phyloP scores from a whole-genome alignment of 257 asterid genomes.

The Primulina tabacum region DNA sequence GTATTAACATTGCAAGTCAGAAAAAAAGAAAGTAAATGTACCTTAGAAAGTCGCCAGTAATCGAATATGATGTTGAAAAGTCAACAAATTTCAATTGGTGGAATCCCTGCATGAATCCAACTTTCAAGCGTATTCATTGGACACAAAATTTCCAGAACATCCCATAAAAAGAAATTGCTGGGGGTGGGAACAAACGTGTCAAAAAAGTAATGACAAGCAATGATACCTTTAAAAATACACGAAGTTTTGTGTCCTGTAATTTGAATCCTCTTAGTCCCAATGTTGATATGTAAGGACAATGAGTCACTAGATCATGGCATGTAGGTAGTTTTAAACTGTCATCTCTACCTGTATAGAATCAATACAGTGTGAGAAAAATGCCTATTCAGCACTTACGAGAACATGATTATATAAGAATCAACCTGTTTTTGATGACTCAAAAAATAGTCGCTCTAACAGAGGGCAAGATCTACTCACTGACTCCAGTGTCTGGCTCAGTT shows the following conservation, averaged over 20 bases:
- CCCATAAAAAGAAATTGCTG: not conserved
- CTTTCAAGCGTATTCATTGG: slow-evolving; percentile 2
- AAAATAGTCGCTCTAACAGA: slow-evolving; percentile 62
- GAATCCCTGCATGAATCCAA: slow-evolving; percentile 56
- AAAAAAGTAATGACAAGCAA: slow-evolving; percentile 4
- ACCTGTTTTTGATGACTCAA: slow-evolving; percentile 80
- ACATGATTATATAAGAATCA: slow-evolving; percentile 15
- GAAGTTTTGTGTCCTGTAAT: slow-evolving; percentile 59
- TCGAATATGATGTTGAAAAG: slow-evolving; percentile 67
- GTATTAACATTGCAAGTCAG: not conserved
- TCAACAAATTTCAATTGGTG: slow-evolving; percentile 61
- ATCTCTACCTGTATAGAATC: slow-evolving; percentile 60
- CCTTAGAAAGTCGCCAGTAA: slow-evolving; percentile 84
- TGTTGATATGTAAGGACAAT: slow-evolving; percentile 59
- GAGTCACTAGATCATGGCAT: slow-evolving; percentile 58
- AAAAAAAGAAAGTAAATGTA: slow-evolving; percentile 29
- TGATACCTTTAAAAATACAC: slow-evolving; percentile 67
- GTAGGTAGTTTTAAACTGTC: slow-evolving; percentile 69
- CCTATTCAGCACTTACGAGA: slow-evolving; percentile 12
- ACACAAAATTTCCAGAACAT: slow-evolving; percentile 6
- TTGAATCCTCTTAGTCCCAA: slow-evolving; percentile 75
- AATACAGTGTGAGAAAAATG: slow-evolving; percentile 27
- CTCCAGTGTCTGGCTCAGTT: slow-evolving; percentile 64
- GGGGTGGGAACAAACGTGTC: slow-evolving; percentile 6
- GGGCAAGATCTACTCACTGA: slow-evolving; percentile 71